Base-by-base conservation (phyloP, 202 grass and related monocot species). In the Setaria viridis region DNA sequence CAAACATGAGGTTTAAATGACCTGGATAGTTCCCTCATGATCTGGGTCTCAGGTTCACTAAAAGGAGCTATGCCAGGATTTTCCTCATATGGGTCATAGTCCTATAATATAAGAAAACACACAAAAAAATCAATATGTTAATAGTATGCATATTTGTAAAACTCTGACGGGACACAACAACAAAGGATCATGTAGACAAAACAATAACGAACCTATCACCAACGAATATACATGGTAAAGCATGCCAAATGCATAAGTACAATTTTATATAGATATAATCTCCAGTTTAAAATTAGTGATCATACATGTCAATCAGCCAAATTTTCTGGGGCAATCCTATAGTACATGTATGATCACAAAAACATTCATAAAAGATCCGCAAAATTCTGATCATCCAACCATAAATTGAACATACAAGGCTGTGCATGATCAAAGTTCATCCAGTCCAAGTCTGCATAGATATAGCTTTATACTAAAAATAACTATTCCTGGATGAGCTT, bases 1-100 rank as follows among this genome's bases (percentile, higher is more conserved):
- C 97, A 99, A 80, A 99, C 90, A 94, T 99, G 97, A n/a, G 97
- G 97, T 88, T 94, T 89, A 82, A 94, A 99, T 69, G 94, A 94
- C 64, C 82, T 85, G 29, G 97, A 82, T 73, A 99, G 79, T 53
- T 92, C 92, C 66, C 83, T 89, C 91, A 99, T 99, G 39, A 99
- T 95, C 88, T 99, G 93, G 60, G 93, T 85, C 72, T 99, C 96
- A 62, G 96, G 97, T 84, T 99, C 97, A 11, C 97, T 99, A 72
- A 99, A 99, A 86, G 93, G 92, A 50, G 91, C 91, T 54, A 68
- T 80, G 69, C 97, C 93, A 79, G 97, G 93, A 83, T 94, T 83
- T 74, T 99, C 97, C 78, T 99, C 97, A 69, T 94, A 99, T 71
- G 93, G 97, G 81, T 99, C 87, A 55, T 99, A 99, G 76, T 99